Evolutionary conservation across 768 basidiomycete genomes (phyloP), one percentile per base, ranked within the genome.

Genomic region (Leccinum incarnatum): DNA sequence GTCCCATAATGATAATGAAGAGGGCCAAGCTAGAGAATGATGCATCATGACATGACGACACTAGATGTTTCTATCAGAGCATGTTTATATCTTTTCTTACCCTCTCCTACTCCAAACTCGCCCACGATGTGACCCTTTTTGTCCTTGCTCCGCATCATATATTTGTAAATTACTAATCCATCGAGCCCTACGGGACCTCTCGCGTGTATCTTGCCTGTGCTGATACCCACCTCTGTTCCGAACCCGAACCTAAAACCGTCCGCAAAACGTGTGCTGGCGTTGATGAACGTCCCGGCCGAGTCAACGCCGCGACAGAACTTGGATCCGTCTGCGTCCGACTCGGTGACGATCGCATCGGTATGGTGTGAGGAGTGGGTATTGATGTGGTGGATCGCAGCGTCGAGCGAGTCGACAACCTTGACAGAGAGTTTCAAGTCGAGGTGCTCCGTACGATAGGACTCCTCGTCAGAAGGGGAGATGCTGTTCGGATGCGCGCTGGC

Each of bases 221-320:
- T 91, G 67, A 99, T 97, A 9, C 97, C 97, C 0, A 99, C 96
- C 74, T 98, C 97, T 5, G 97, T 95, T 2, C 97, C 97, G 64
- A 97, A 95, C 0, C 97, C 97, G 70, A 94, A 98, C 60, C 96
- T 76, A 75, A 95, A 97, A 12, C 97, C 96, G 72, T 99, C 97
- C 0, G 95, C 89, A 71, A 99, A 98, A 37, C 97, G 83, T 10
- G 97, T 98, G 68, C 90, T 93, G 7, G 95, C 95, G 67, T 99
- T 98, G 59, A 96, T 83, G 67, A 89, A 99, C 5, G 93, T 93
- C 30, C 95, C 93, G 1, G 96, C 91, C 0, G 90, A 91, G 72
- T 96, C 95, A 23, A 98, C 87, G 7, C 92, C 92, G 17, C 89
- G 81, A 71, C 88, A 91, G 77, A 98, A 99, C 30, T 76, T 77